Conservation (phyloP, 2,329 filamentous ascomycete species). For the Hypoxylon sp. region DNA sequence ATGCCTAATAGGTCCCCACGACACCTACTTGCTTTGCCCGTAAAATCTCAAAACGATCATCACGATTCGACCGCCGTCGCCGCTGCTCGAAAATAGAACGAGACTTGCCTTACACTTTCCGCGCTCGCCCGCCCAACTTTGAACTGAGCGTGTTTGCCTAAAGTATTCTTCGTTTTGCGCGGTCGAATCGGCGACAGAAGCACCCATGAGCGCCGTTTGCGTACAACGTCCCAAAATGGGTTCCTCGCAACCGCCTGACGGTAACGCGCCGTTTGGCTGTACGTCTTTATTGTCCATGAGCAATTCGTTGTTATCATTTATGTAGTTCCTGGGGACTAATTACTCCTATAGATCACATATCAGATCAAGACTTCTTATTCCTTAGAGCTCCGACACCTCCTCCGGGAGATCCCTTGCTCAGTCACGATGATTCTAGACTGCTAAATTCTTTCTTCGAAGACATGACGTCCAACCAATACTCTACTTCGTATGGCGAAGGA, state of each 20-base stretch:
- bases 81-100: conserved; percentile 30
- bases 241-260: conserved; percentile 70
- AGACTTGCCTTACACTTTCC: conserved; percentile 24
- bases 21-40: conserved; percentile 19
- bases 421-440: conserved; percentile 72
- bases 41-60: conserved; percentile 27
- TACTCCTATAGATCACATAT: conserved; percentile 44
- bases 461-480: conserved; percentile 67
- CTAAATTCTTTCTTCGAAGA: conserved; percentile 72
- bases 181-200: conserved; percentile 48
- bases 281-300: conserved; percentile 56
- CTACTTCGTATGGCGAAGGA: conserved; percentile 66
- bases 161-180: conserved; percentile 29
- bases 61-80: conserved; percentile 21
- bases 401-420: conserved; percentile 75
- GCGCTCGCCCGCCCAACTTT: conserved; percentile 9
- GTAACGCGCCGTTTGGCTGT: conserved; percentile 77
- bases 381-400: conserved; percentile 73
- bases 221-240: conserved; percentile 71
- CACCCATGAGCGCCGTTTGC: conserved; percentile 67
- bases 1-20: conserved; percentile 30
- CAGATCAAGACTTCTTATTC: conserved; percentile 53
- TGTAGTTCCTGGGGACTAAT: conserved; percentile 38
- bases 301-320: conserved; percentile 9
- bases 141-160: conserved; percentile 23